Evolutionary conservation across 495 filamentous ascomycete species (phyloP).

Genomic region (Hapsidospora chrysogenum): DNA sequence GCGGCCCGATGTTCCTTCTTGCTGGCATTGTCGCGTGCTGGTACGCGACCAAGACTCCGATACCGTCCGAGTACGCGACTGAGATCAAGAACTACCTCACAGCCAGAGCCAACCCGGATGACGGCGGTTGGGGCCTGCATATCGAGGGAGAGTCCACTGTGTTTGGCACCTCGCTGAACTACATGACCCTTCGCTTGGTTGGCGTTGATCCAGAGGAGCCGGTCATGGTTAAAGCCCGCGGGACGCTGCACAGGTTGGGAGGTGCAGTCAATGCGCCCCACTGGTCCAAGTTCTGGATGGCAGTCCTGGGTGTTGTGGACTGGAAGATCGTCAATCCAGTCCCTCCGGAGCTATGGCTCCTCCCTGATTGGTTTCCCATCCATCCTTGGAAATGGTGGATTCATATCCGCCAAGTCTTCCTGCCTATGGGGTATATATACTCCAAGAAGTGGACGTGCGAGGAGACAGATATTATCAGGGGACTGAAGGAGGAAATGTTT

Average conservation of each 20-base stretch:
- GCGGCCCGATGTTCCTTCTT: slow-evolving; percentile 73
- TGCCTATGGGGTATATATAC: slow-evolving; percentile 84
- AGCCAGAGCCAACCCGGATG: slow-evolving; percentile 66
- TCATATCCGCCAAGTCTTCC: slow-evolving; percentile 83
- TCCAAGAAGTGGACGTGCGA: slow-evolving; percentile 61
- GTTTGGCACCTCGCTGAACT: slow-evolving; percentile 83
- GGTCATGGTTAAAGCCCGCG: slow-evolving; percentile 73
- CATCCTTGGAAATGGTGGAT: slow-evolving; percentile 98
- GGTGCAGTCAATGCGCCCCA: slow-evolving; percentile 76
- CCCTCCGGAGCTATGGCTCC: slow-evolving; percentile 83
- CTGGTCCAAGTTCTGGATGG: slow-evolving; percentile 91
- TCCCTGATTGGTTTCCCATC: slow-evolving; percentile 91
- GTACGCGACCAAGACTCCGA: slow-evolving; percentile 79
- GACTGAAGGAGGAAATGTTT: slow-evolving; percentile 72
- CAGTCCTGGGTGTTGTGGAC: slow-evolving; percentile 61
- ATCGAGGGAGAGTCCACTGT: slow-evolving; percentile 90
- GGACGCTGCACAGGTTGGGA: slow-evolving; percentile 67
- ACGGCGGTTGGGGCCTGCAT: slow-evolving; percentile 94
- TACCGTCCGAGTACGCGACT: slow-evolving; percentile 62
- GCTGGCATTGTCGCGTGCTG: slow-evolving; percentile 75
- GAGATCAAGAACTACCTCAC: slow-evolving; percentile 94
- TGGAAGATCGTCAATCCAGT: slow-evolving; percentile 93
- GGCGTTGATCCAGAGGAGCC: slow-evolving; percentile 78
- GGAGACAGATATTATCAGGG: slow-evolving; percentile 49
- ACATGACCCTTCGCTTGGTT: slow-evolving; percentile 67